phyloP scores from a whole-genome alignment of 2,329 filamentous ascomycete species.

The Hypoxylon sp. region DNA sequence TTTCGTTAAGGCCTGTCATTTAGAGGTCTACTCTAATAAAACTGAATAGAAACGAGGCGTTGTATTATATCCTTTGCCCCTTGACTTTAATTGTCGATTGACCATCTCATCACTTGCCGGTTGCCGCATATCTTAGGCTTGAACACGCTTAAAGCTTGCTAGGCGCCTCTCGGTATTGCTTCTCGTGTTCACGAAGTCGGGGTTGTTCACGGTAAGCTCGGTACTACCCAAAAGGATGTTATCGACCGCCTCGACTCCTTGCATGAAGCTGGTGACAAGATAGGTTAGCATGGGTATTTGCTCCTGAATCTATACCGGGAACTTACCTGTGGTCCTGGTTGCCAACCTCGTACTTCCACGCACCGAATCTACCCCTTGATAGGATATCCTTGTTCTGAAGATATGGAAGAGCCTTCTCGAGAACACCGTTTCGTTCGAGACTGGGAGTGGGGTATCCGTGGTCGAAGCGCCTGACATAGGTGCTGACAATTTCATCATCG shows the following conservation, averaged over 20 bases:
- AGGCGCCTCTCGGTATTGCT: constrained; percentile 2
- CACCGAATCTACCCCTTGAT: constrained; percentile 3
- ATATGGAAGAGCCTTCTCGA: constrained; percentile 2
- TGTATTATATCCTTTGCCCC: neutral
- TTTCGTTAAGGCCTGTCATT: no score
- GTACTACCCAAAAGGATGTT: neutral
- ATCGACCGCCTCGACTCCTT: constrained; percentile 9
- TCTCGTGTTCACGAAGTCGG: constrained; percentile 1
- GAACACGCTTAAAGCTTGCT: neutral
- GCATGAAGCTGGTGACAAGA: neutral
- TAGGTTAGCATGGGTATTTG: no score
- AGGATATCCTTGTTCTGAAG: constrained; percentile 1
- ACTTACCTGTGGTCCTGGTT: constrained; percentile 5
- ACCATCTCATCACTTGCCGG: no score
- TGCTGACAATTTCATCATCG: constrained; percentile 4
- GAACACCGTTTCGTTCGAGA: constrained; percentile 3
- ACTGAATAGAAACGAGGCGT: no score
- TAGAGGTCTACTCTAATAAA: no score
- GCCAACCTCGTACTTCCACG: constrained; percentile 3
- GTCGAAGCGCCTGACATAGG: constrained; percentile 4
- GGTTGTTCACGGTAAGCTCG: constrained; percentile 2
- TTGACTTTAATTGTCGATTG: no score
- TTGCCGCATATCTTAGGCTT: neutral
- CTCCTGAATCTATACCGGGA: neutral
- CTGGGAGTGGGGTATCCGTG: constrained; percentile 7